phyloP scores from a whole-genome alignment of 176 grass and related monocot genomes.

The Otatea glauca region DNA sequence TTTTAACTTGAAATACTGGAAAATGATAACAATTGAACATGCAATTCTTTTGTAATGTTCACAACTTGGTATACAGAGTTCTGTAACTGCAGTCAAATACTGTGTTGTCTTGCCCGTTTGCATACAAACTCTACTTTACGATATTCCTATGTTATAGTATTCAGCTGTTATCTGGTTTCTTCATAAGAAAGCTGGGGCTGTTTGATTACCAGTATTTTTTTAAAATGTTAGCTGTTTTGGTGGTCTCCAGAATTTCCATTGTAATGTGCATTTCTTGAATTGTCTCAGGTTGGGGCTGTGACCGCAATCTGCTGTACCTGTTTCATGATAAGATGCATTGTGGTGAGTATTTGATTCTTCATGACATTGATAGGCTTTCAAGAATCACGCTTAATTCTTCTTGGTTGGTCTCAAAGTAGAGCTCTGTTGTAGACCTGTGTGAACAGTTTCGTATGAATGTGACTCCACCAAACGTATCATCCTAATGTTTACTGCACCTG shows the following conservation, averaged over 20 bases:
- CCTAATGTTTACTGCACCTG: constrained; percentile 13
- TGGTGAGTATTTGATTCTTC: constrained; percentile 69
- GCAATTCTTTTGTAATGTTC: background rate
- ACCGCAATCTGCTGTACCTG: constrained; percentile 86
- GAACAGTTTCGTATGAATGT: constrained; percentile 20
- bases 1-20: background rate
- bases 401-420: constrained; percentile 35
- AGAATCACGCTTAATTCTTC: background rate
- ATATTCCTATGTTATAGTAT: background rate
- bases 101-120: background rate
- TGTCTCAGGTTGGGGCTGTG: constrained; percentile 82
- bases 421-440: constrained; percentile 38
- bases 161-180: background rate
- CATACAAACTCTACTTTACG: background rate
- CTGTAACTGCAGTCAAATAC: background rate
- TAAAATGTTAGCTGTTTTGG: background rate
- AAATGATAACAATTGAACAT: background rate
- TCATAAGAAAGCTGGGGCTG: background rate
- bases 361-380: background rate
- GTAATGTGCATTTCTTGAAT: constrained; percentile 25
- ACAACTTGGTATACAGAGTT: background rate
- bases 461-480: background rate
- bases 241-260: constrained; percentile 9
- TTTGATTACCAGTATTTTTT: background rate
- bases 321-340: constrained; percentile 90